Conservation (phyloP, 495 filamentous ascomycete genomes). For the Daldinia grandis region DNA sequence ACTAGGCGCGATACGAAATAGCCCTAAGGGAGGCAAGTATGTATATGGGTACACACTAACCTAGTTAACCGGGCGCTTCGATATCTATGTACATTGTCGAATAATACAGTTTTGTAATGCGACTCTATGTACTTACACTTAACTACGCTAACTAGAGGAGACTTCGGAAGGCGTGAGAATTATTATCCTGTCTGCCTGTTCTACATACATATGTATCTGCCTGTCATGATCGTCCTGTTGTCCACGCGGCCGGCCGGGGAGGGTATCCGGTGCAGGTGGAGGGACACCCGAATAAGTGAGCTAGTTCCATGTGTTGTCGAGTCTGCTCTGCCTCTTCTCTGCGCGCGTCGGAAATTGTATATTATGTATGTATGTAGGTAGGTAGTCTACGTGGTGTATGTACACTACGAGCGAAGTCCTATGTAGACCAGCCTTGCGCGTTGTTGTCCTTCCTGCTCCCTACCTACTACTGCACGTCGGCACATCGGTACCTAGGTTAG, state of each 20-base stretch:
- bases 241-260: slow-evolving; percentile 30
- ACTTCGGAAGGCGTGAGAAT: neutral
- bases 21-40: too few species aligned
- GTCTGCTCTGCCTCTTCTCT: slow-evolving; percentile 14
- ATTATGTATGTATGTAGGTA: neutral
- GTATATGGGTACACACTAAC: too few species aligned
- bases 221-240: slow-evolving; percentile 29
- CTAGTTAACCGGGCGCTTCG: too few species aligned
- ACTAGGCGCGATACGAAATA: neutral
- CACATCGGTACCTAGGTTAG: slow-evolving; percentile 36
- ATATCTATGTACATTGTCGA: too few species aligned
- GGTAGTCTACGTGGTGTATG: neutral
- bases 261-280: slow-evolving; percentile 25
- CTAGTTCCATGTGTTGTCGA: slow-evolving; percentile 5
- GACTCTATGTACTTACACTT: neutral
- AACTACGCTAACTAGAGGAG: neutral
- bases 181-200: slow-evolving; percentile 3
- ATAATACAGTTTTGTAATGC: too few species aligned
- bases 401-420: slow-evolving; percentile 13
- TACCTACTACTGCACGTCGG: slow-evolving; percentile 9
- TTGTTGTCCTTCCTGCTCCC: slow-evolving; percentile 4
- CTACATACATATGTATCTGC: slow-evolving; percentile 1
- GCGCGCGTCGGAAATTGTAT: slow-evolving; percentile 36
- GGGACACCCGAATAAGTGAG: neutral
- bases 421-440: neutral